These are phyloP conservation scores for Penicillium olsonii DNA, from an alignment of 2,329 filamentous ascomycete species.

Conservation along the genomic window DNA sequence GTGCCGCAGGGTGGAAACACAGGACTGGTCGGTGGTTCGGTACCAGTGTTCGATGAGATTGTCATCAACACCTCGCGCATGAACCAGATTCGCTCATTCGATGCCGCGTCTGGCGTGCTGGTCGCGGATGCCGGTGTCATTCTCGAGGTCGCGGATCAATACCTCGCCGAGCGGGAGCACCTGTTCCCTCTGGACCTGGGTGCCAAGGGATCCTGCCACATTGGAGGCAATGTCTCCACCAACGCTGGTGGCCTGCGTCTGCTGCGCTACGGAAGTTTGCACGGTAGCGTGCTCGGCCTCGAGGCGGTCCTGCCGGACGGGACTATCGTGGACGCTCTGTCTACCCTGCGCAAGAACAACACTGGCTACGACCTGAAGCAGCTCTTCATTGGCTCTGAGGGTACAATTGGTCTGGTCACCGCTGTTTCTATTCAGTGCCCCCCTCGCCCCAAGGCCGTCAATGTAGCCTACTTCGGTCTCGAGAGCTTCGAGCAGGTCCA, in stretches of 20 bases:
- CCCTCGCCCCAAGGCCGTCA: constrained; percentile 81
- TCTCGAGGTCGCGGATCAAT: constrained; percentile 84
- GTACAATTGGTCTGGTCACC: constrained; percentile 92
- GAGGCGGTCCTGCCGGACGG: constrained; percentile 94
- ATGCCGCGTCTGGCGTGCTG: constrained; percentile 86
- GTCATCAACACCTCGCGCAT: constrained; percentile 87
- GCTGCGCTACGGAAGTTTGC: constrained; percentile 88
- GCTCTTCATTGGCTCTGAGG: constrained; percentile 92
- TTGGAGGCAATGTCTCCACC: constrained; percentile 93
- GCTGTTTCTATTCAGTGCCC: constrained; percentile 87
- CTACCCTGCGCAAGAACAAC: constrained; percentile 93
- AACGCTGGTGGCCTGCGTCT: constrained; percentile 91
- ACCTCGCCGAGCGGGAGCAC: constrained; percentile 77
- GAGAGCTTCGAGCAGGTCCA: constrained; percentile 89
- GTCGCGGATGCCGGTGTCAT: constrained; percentile 91
- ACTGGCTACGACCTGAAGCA: constrained; percentile 98
- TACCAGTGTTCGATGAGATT: constrained; percentile 98
- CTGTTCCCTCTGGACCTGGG: constrained; percentile 97
- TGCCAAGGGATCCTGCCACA: constrained; percentile 94
- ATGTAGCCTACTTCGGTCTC: constrained; percentile 92
- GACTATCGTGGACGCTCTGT: constrained; percentile 86
- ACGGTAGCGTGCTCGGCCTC: constrained; percentile 87
- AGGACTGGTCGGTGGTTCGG: constrained; percentile 89
- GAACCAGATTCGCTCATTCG: constrained; percentile 89
- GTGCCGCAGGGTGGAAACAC: constrained; percentile 98